Conservation (phyloP, 2,329 filamentous ascomycete genomes). For the Emergomyces africanus region DNA sequence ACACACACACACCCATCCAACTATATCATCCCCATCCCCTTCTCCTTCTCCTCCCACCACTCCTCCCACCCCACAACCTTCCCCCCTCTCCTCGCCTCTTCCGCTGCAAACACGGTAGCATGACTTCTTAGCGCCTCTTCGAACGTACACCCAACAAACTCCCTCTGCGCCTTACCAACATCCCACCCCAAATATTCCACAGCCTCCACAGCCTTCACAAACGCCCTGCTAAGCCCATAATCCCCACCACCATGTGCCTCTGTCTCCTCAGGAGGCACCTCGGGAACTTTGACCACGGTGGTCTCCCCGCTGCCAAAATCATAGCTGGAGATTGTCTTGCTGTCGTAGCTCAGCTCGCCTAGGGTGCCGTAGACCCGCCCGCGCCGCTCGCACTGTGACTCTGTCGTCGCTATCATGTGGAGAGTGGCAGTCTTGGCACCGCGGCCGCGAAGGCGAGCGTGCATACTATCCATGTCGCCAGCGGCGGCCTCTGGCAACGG, state of each 20-base stretch:
- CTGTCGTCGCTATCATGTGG: conserved; percentile 88
- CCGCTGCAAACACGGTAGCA: conserved; percentile 85
- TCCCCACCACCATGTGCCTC: conserved; percentile 63
- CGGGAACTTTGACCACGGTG: conserved; percentile 46
- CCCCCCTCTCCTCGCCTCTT: conserved; percentile 61
- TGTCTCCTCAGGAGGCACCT: conserved; percentile 43
- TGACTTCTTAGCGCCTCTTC: conserved; percentile 85
- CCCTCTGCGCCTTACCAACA: conserved; percentile 57
- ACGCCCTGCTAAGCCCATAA: conserved; percentile 65
- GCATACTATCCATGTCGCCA: conserved; percentile 9
- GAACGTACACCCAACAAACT: conserved; percentile 66
- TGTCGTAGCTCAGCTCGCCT: conserved; percentile 81
- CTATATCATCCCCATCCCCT: background rate
- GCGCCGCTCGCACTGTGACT: conserved; percentile 73
- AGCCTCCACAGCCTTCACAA: conserved; percentile 66
- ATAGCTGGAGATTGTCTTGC: conserved; percentile 58
- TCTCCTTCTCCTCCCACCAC: conserved; percentile 58
- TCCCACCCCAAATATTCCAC: conserved; percentile 59
- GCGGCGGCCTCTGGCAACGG: conserved; percentile 19
- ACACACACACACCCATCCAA: background rate
- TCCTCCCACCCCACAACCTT: conserved; percentile 60
- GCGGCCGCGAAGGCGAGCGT: conserved; percentile 22
- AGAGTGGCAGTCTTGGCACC: conserved; percentile 75
- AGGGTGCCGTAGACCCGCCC: conserved; percentile 74
- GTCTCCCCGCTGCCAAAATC: conserved; percentile 50